These are phyloP conservation scores for Cutaneotrichosporon cutaneum DNA, from an alignment of 1,284 basidiomycete genomes.

Conservation along the genomic window DNA sequence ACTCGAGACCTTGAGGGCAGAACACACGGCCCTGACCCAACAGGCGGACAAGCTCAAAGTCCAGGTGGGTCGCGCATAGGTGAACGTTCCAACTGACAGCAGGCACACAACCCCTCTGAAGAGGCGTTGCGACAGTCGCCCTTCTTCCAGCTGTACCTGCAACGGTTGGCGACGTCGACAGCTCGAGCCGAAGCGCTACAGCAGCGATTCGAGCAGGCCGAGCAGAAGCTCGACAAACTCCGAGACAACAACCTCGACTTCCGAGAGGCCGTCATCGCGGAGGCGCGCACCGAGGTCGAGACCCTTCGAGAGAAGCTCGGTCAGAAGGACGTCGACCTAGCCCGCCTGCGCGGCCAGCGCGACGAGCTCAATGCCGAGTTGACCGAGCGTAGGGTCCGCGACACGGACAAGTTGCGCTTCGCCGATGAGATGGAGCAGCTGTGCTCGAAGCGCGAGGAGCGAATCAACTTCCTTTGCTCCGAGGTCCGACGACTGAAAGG, in stretches of 20 bases:
- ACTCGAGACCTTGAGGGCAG: conserved; percentile 31
- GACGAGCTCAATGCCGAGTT: conserved; percentile 74
- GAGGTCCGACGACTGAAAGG: conserved; percentile 75
- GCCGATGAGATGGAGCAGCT: conserved; percentile 70
- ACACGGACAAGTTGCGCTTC: conserved; percentile 63
- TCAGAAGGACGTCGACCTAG: conserved; percentile 71
- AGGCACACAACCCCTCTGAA: conserved; percentile 44
- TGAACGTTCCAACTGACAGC: conserved; percentile 13
- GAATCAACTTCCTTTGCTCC: conserved; percentile 69
- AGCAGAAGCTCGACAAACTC: conserved; percentile 41
- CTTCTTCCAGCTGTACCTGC: conserved; percentile 48
- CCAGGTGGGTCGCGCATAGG: conserved; percentile 23
- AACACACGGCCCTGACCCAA: conserved; percentile 36
- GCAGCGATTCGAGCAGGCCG: conserved; percentile 33
- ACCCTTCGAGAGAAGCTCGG: conserved; percentile 37
- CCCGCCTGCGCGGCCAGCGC: conserved; percentile 73
- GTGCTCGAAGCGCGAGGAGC: conserved; percentile 71
- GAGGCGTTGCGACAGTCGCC: conserved; percentile 39
- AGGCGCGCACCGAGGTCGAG: conserved; percentile 42
- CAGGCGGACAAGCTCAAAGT: conserved; percentile 40
- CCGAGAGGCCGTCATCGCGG: conserved; percentile 39
- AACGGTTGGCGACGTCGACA: conserved; percentile 37
- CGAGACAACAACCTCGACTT: conserved; percentile 43
- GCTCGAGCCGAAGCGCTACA: conserved; percentile 39
- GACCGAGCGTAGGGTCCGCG: conserved; percentile 67